Evolutionary conservation across 78 protist genomes (phyloP).

Genomic region (Trichosphaerium sp.): DNA sequence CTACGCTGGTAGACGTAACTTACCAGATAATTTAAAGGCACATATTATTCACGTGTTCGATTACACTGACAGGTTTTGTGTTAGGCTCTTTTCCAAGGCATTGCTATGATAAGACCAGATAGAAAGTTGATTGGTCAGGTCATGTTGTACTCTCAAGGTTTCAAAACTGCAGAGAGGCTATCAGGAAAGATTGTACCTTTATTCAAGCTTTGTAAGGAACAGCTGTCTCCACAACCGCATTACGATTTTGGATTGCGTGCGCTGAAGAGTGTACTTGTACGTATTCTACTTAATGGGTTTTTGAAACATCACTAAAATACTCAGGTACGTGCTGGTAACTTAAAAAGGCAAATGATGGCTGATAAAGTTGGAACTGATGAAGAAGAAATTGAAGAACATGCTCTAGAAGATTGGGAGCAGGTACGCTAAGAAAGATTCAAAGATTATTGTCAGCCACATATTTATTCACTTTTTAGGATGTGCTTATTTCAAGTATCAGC

Average conservation of each 20-base stretch:
- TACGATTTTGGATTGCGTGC: constrained; percentile 99
- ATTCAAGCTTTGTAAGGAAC: constrained; percentile 85
- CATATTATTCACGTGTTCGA: too few species aligned
- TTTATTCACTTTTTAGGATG: too few species aligned
- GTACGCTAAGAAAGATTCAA: too few species aligned
- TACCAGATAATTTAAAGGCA: constrained; percentile 98
- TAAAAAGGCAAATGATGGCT: constrained; percentile 52
- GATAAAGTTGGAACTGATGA: neutral
- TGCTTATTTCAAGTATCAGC: constrained; percentile 44
- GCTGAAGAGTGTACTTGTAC: constrained; percentile 83
- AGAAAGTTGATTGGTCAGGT: constrained; percentile 92
- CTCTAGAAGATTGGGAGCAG: too few species aligned
- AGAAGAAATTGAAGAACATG: too few species aligned
- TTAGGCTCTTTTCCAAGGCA: constrained; percentile 71
- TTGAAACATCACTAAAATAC: too few species aligned
- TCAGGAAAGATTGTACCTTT: constrained; percentile 88
- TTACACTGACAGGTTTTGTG: too few species aligned
- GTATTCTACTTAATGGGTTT: too few species aligned
- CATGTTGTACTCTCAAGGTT: constrained; percentile 93
- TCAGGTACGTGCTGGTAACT: constrained; percentile 87
- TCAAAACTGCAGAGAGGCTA: constrained; percentile 77
- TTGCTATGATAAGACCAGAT: constrained; percentile 93
- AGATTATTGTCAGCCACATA: too few species aligned
- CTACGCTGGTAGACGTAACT: constrained; percentile 96
- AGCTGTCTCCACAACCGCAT: constrained; percentile 86